A percentile compares a stretch with the other conserved stretches of the same genome.
Conservation (phyloP, 1,139 yeast species). For the Pichia sp. region DNA sequence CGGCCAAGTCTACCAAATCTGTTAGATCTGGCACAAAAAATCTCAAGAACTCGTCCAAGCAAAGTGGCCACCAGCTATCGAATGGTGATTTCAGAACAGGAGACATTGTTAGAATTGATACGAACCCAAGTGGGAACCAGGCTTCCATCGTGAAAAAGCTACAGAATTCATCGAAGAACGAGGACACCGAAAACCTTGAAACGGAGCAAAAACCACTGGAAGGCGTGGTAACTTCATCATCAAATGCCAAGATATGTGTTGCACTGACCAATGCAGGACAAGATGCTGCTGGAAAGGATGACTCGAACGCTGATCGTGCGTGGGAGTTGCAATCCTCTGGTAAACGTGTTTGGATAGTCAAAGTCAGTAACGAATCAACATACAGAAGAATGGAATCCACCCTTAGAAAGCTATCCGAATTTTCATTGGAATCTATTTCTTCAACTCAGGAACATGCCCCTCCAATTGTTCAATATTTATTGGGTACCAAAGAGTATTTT, state of each 20-base stretch:
- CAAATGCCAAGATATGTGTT: slow-evolving; percentile 44
- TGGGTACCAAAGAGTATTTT: slow-evolving; percentile 40
- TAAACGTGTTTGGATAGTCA: slow-evolving; percentile 47
- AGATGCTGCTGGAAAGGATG: slow-evolving; percentile 1
- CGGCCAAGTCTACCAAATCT: slow-evolving; percentile 4
- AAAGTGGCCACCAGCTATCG: slow-evolving; percentile 3
- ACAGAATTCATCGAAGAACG: slow-evolving; percentile 30
- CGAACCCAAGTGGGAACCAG: slow-evolving; percentile 19
- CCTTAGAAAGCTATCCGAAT: slow-evolving; percentile 59
- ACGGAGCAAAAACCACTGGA: slow-evolving; percentile 38
- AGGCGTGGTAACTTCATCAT: slow-evolving; percentile 58
- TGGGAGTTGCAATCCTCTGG: slow-evolving; percentile 34
- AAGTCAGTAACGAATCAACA: slow-evolving; percentile 64
- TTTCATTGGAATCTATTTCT: slow-evolving; percentile 33
- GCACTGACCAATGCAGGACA: slow-evolving; percentile 46
- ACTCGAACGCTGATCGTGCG: slow-evolving; percentile 33
- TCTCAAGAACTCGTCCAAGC: background rate
- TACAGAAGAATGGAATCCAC: slow-evolving; percentile 80
- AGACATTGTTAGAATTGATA: slow-evolving; percentile 62
- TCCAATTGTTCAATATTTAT: slow-evolving; percentile 39
- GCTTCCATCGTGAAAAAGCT: slow-evolving; percentile 21
- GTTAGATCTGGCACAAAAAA: background rate
- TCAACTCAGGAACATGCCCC: slow-evolving; percentile 13
- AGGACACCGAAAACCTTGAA: slow-evolving; percentile 28
- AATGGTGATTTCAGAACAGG: slow-evolving; percentile 57